A percentile compares a stretch with the other conserved stretches of the same genome.
Conservation (phyloP, 331 rosid species). For the Spiraea crenata region DNA sequence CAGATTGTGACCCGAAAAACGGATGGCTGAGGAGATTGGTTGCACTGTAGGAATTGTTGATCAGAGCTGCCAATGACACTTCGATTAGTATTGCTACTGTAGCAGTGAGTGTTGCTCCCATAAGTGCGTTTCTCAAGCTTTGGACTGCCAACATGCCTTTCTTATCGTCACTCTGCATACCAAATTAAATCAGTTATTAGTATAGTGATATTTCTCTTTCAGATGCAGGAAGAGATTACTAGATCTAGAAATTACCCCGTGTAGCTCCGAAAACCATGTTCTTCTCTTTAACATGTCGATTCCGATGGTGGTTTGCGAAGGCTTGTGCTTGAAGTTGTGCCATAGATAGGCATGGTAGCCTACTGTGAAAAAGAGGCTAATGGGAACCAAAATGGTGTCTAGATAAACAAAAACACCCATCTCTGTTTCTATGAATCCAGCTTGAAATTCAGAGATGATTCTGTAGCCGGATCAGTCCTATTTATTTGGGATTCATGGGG, state of each 20-base stretch:
- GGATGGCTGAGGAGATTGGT: conserved; percentile 35
- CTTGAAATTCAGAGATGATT: background rate
- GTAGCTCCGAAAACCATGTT: conserved; percentile 47
- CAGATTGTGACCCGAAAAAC: conserved; percentile 51
- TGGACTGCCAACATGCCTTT: conserved; percentile 65
- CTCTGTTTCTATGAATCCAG: background rate
- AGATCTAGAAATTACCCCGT: conserved; percentile 33
- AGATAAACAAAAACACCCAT: conserved; percentile 45
- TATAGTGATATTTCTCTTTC: too few species aligned
- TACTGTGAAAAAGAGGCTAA: conserved; percentile 48
- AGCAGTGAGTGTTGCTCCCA: conserved; percentile 58
- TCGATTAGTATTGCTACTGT: conserved; percentile 48
- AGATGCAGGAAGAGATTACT: too few species aligned
- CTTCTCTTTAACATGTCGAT: conserved; percentile 40
- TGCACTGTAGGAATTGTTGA: conserved; percentile 49
- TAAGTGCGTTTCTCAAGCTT: conserved; percentile 72
- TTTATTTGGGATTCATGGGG: conserved; percentile 14
- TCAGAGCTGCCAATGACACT: conserved; percentile 50
- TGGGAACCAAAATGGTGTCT: conserved; percentile 57
- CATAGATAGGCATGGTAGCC: conserved; percentile 73
- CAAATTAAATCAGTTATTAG: background rate
- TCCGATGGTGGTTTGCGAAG: conserved; percentile 58
- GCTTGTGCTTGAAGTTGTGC: conserved; percentile 56
- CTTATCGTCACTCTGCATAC: conserved; percentile 48
- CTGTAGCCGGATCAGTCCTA: background rate